Evolutionary conservation across 208 protist genomes (phyloP).

Genomic region (Leishmania lainsoni): DNA sequence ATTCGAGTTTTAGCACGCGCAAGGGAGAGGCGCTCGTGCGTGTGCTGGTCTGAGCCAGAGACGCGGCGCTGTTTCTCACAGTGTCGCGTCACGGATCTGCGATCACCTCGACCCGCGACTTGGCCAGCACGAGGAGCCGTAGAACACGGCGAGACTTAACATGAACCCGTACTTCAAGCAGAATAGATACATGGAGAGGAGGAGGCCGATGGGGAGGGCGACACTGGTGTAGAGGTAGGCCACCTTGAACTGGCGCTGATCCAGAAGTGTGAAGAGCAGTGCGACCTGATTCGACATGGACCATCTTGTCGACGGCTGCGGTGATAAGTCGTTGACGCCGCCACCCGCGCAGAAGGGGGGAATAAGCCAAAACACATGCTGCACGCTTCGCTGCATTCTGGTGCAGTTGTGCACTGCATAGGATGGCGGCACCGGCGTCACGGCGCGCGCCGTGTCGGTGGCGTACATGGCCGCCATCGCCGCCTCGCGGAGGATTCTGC

Average conservation of each 20-base stretch:
- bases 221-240: slow-evolving; percentile 32
- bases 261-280: slow-evolving; percentile 28
- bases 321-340: background rate
- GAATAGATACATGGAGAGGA: background rate
- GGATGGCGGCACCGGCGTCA: background rate
- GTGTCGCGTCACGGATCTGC: background rate
- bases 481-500: slow-evolving; percentile 7
- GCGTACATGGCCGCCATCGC: slow-evolving; percentile 24
- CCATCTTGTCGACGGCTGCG: slow-evolving; percentile 6
- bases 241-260: slow-evolving; percentile 8
- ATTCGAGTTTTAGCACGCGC: too few relatives aligned
- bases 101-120: background rate
- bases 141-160: slow-evolving; percentile 7
- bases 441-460: background rate
- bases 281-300: slow-evolving; percentile 14
- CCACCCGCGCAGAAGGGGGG: slow-evolving; percentile 7
- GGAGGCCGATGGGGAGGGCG: slow-evolving; percentile 19
- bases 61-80: background rate
- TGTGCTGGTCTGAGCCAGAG: too few relatives aligned
- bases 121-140: background rate
- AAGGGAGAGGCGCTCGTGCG: too few relatives aligned
- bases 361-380: slow-evolving; percentile 3
- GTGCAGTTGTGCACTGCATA: slow-evolving; percentile 14
- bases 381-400: background rate
- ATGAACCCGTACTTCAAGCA: slow-evolving; percentile 14